phyloP scores from a whole-genome alignment of 768 basidiomycete species.

The Rhodotorula graminis region DNA sequence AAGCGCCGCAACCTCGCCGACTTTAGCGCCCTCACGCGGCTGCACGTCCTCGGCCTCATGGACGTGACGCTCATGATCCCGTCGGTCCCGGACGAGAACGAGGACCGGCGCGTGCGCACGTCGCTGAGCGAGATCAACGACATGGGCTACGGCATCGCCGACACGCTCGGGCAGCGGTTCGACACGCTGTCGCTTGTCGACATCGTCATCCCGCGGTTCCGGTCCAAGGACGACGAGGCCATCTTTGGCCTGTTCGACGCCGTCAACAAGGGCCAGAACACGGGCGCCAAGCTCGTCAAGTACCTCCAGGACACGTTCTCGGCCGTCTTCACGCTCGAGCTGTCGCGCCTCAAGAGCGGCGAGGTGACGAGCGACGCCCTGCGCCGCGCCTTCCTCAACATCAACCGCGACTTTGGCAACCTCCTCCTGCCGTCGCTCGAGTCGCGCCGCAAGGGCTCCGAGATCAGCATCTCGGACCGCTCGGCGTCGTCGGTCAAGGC shows the following conservation, averaged over 20 bases:
- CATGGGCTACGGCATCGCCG: constrained; percentile 95
- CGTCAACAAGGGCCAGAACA: constrained; percentile 52
- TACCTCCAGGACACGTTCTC: constrained; percentile 79
- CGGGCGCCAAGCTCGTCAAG: constrained; percentile 60
- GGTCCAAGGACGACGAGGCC: constrained; percentile 68
- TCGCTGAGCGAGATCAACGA: constrained; percentile 80
- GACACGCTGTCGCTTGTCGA: constrained; percentile 85
- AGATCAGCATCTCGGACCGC: constrained; percentile 32
- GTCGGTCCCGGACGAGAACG: constrained; percentile 56
- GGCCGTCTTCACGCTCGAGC: constrained; percentile 57
- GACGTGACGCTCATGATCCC: constrained; percentile 71
- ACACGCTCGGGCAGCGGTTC: constrained; percentile 67
- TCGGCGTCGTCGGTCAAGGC: constrained; percentile 52
- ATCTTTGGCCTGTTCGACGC: constrained; percentile 92
- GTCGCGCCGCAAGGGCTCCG: constrained; percentile 34
- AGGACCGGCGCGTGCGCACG: constrained; percentile 85
- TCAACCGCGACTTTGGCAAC: constrained; percentile 78
- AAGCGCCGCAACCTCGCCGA: constrained; percentile 60
- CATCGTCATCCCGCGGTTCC: constrained; percentile 81
- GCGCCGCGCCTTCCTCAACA: constrained; percentile 75
- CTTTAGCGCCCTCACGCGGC: constrained; percentile 76
- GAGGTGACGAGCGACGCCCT: constrained; percentile 71
- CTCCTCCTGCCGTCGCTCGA: constrained; percentile 48
- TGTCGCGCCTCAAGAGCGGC: constrained; percentile 53
- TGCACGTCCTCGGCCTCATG: constrained; percentile 93